These are phyloP conservation scores for Claviceps humidiphila DNA, from an alignment of 2,329 filamentous ascomycete species.

Conservation along the genomic window DNA sequence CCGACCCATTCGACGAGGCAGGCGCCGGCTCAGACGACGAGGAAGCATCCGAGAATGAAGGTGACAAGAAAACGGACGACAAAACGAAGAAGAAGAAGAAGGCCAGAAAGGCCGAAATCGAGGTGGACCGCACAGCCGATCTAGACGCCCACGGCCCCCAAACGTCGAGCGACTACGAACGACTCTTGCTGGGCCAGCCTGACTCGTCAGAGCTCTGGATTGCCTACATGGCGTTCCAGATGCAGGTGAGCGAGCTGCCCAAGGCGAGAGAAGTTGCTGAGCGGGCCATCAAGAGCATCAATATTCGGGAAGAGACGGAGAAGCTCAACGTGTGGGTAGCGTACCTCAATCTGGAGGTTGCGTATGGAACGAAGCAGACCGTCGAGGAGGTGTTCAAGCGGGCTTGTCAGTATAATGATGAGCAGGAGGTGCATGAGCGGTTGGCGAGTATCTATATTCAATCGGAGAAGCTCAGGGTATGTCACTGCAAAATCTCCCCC, in stretches of 20 bases:
- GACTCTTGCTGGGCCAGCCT: slow-evolving; percentile 79
- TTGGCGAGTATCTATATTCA: slow-evolving; percentile 92
- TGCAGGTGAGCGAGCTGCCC: slow-evolving; percentile 77
- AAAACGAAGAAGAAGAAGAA: slow-evolving; percentile 46
- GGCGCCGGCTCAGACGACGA: slow-evolving; percentile 35
- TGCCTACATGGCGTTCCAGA: slow-evolving; percentile 96
- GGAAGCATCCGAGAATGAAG: slow-evolving; percentile 9
- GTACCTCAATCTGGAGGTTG: slow-evolving; percentile 84
- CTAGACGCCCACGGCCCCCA: slow-evolving; percentile 81
- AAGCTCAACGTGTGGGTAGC: slow-evolving; percentile 95
- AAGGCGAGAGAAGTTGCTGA: slow-evolving; percentile 84
- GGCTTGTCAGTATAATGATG: slow-evolving; percentile 87
- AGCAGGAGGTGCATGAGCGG: slow-evolving; percentile 77
- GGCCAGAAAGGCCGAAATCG: slow-evolving; percentile 60
- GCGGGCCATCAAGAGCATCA: slow-evolving; percentile 81
- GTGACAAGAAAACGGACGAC: slow-evolving; percentile 14
- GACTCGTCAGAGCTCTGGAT: slow-evolving; percentile 94
- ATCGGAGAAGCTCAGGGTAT: slow-evolving; percentile 70
- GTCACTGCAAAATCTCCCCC: slow-evolving; percentile 13
- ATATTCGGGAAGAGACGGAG: slow-evolving; percentile 79
- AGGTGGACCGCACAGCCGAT: slow-evolving; percentile 83
- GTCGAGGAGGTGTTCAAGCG: slow-evolving; percentile 81
- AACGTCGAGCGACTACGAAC: slow-evolving; percentile 83
- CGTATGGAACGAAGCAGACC: slow-evolving; percentile 71
- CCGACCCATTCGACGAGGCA: slow-evolving; percentile 50